Conservation (phyloP, 176 grass and related monocot genomes). For the Cenchrus americanus region DNA sequence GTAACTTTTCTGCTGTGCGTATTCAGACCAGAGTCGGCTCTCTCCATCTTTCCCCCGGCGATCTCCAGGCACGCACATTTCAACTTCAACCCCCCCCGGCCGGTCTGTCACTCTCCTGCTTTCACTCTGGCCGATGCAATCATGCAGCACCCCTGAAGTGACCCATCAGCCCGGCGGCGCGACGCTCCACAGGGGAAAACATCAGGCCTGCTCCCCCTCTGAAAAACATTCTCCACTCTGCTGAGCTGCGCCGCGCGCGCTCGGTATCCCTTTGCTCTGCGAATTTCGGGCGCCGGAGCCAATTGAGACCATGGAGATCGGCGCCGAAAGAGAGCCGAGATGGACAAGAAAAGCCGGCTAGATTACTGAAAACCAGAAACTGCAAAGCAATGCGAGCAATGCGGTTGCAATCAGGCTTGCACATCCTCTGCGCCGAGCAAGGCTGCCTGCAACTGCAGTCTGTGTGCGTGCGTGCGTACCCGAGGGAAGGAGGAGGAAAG, state of each 20-base stretch:
- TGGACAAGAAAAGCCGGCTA: slow-evolving; percentile 19
- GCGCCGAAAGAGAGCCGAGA: not conserved
- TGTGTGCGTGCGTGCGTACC: slow-evolving; percentile 7
- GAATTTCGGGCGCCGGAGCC: slow-evolving; percentile 46
- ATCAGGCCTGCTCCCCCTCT: slow-evolving; percentile 41
- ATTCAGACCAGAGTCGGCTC: not conserved
- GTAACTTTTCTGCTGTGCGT: slow-evolving; percentile 35
- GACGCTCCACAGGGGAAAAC: slow-evolving; percentile 27
- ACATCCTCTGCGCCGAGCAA: slow-evolving; percentile 18
- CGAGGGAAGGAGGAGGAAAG: not conserved
- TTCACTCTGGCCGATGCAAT: slow-evolving; percentile 68
- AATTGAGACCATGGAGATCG: slow-evolving; percentile 27
- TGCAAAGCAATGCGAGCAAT: not conserved
- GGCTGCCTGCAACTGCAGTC: slow-evolving; percentile 33
- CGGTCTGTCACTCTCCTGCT: slow-evolving; percentile 8
- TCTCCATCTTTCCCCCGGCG: slow-evolving; percentile 1
- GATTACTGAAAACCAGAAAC: no score
- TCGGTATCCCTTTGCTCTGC: slow-evolving; percentile 17
- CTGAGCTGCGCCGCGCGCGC: not conserved
- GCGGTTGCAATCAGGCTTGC: slow-evolving; percentile 38
- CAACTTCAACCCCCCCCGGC: not conserved
- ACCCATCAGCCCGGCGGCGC: slow-evolving; percentile 49
- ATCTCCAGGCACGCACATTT: slow-evolving; percentile 7
- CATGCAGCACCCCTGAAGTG: slow-evolving; percentile 58
- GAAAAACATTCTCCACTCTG: slow-evolving; percentile 53